Conservation (phyloP, 73 alveolate species). For the Effrenium voratum region DNA sequence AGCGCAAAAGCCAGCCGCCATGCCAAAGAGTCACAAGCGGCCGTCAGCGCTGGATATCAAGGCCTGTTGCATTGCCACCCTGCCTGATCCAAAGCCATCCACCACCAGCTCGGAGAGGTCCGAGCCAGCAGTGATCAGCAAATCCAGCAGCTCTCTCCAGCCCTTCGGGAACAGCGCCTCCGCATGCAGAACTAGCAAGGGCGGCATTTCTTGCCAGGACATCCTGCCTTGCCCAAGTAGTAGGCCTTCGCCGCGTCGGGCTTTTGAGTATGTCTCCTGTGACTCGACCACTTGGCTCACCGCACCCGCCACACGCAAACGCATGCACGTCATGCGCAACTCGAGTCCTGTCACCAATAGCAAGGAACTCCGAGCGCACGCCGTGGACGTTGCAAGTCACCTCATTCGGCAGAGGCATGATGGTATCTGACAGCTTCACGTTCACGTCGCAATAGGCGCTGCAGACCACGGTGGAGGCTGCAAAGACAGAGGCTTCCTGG, state of each 20-base stretch:
- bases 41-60: too few species aligned
- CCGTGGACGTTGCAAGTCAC: constrained; percentile 93
- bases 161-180: constrained; percentile 76
- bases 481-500: constrained; percentile 52
- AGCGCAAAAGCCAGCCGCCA: not conserved
- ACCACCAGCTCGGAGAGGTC: constrained; percentile 49
- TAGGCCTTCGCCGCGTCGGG: constrained; percentile 58
- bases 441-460: constrained; percentile 93
- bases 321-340: not conserved
- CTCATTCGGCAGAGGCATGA: constrained; percentile 84
- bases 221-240: constrained; percentile 86
- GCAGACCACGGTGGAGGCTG: constrained; percentile 47
- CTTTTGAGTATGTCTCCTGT: constrained; percentile 23
- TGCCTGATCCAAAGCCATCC: constrained; percentile 90
- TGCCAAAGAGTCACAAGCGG: too few species aligned
- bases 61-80: too few species aligned
- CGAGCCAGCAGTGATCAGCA: constrained; percentile 48
- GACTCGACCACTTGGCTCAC: not conserved
- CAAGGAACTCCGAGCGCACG: constrained; percentile 66
- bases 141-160: constrained; percentile 82
- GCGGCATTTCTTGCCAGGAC: not conserved
- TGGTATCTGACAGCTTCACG: constrained; percentile 91
- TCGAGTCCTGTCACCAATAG: constrained; percentile 53
- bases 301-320: not conserved
- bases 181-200: not conserved